Evolutionary conservation across 495 filamentous ascomycete genomes (phyloP).

Genomic region (Aspergillus leporis): DNA sequence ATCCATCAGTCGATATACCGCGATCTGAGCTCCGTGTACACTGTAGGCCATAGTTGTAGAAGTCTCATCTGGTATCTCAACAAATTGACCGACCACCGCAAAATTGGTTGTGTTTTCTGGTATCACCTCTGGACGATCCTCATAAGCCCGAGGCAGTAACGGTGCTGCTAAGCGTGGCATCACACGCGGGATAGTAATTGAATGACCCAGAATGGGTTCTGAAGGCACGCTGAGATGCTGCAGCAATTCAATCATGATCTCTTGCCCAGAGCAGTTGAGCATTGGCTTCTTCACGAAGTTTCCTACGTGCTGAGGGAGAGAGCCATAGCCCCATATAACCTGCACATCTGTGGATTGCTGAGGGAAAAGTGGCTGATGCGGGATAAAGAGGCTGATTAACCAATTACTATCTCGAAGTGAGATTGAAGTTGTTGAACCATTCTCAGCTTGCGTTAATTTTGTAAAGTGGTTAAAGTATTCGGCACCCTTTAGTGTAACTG

Average conservation of each 20-base stretch:
- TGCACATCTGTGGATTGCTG: conserved; percentile 27
- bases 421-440: conserved; percentile 1
- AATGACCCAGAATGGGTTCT: not conserved
- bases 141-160: too few relatives aligned
- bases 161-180: conserved; percentile 18
- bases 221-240: conserved; percentile 25
- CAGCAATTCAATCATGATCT: conserved; percentile 36
- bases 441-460: too few relatives aligned
- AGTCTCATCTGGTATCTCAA: too few relatives aligned
- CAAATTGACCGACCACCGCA: too few relatives aligned
- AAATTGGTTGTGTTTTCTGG: too few relatives aligned
- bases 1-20: too few relatives aligned
- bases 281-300: conserved; percentile 41
- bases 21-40: too few relatives aligned
- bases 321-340: conserved; percentile 39
- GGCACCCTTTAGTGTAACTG: too few relatives aligned
- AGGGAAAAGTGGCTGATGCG: conserved; percentile 35
- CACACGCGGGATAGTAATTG: conserved; percentile 19
- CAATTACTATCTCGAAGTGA: conserved; percentile 32
- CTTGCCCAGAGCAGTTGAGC: conserved; percentile 33
- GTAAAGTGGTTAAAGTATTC: too few relatives aligned
- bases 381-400: conserved; percentile 33
- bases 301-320: conserved; percentile 26
- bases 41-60: too few relatives aligned
- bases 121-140: too few relatives aligned